Conservation (phyloP, 2,329 filamentous ascomycete species). For the Ceratocystis albifundus region DNA sequence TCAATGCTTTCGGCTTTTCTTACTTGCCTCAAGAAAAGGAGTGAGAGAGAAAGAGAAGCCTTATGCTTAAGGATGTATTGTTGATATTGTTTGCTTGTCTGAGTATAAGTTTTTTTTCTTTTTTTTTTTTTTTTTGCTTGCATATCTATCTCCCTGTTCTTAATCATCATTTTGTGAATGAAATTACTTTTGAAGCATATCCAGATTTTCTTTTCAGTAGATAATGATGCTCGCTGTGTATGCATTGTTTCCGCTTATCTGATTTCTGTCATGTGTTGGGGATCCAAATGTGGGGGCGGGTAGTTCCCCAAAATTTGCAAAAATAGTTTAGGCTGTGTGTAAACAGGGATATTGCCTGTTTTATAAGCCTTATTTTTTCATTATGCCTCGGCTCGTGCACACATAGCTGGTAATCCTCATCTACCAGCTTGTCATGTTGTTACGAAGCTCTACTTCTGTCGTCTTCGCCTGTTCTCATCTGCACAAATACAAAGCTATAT, state of each 20-base stretch:
- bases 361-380: neutral
- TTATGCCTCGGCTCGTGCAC: neutral
- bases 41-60: neutral
- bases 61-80: neutral
- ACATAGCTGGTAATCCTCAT: too few relatives aligned
- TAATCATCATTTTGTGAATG: neutral
- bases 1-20: neutral
- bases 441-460: too few relatives aligned
- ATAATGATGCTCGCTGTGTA: too few relatives aligned
- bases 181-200: neutral
- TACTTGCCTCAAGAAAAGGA: too few relatives aligned
- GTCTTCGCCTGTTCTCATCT: too few relatives aligned
- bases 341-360: neutral
- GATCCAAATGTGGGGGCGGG: neutral
- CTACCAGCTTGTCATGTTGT: too few relatives aligned
- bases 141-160: neutral
- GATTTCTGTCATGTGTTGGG: neutral
- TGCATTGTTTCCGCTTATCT: too few relatives aligned
- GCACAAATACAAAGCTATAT: too few relatives aligned
- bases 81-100: neutral
- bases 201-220: too few relatives aligned
- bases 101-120: neutral
- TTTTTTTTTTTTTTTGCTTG: neutral
- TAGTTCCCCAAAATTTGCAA: neutral
- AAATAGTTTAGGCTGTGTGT: neutral